phyloP scores from a whole-genome alignment of 768 basidiomycete species.

The Kwoniella dendrophila region DNA sequence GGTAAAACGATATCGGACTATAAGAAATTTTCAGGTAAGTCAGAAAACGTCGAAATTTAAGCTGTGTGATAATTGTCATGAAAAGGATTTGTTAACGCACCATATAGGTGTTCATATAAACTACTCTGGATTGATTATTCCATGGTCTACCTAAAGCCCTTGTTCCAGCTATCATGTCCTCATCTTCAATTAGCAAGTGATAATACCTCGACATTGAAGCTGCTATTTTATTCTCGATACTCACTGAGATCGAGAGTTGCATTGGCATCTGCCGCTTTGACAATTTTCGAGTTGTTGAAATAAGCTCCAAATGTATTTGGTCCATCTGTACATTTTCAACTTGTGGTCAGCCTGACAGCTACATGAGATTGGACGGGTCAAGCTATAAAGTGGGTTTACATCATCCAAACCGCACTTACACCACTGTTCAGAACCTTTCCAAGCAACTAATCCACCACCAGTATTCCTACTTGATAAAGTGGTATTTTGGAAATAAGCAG shows the following conservation, averaged over 20 bases:
- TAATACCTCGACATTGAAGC: neutral
- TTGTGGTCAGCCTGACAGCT: too few species aligned
- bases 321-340: neutral
- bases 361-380: neutral
- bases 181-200: neutral
- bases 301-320: constrained; percentile 7
- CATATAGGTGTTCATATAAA: constrained; percentile 65
- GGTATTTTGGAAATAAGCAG: constrained; percentile 59
- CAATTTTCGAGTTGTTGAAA: constrained; percentile 3
- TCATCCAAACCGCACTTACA: constrained; percentile 59
- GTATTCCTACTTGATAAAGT: constrained; percentile 67
- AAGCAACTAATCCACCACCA: constrained; percentile 68
- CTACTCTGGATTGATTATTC: constrained; percentile 65
- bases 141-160: constrained; percentile 70
- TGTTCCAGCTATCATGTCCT: constrained; percentile 26
- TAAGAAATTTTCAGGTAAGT: neutral
- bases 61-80: neutral
- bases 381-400: constrained; percentile 63
- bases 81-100: constrained; percentile 58
- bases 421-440: constrained; percentile 59
- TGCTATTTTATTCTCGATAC: neutral
- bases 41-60: neutral
- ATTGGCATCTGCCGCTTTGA: constrained; percentile 4
- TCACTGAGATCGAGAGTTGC: constrained; percentile 3
- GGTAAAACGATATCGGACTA: constrained; percentile 32